A percentile compares a stretch with the other conserved stretches of the same genome.
Evolutionary conservation across 768 basidiomycete species (phyloP).

Genomic region (Neoboletus brunneissimus): DNA sequence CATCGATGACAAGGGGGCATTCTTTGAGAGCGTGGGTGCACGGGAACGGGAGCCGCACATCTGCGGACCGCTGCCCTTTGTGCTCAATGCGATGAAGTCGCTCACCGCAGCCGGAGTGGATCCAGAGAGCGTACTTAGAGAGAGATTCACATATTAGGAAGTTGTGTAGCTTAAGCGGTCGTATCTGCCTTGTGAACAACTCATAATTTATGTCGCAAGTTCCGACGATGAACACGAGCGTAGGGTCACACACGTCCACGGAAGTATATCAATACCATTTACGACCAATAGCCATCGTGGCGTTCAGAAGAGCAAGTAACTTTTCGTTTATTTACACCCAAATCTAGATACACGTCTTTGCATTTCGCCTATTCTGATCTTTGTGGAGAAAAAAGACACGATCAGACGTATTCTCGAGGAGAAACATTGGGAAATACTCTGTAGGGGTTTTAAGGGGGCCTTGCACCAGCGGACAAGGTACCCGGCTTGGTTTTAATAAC

Average conservation of each 20-base stretch:
- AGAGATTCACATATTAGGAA: slow-evolving; percentile 25
- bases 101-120: slow-evolving; percentile 23
- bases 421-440: not conserved
- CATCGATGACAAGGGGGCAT: slow-evolving; percentile 16
- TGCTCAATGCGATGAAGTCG: slow-evolving; percentile 22
- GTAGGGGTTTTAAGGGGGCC: slow-evolving; percentile 17
- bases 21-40: slow-evolving; percentile 21
- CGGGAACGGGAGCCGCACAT: slow-evolving; percentile 17
- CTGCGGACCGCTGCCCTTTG: slow-evolving; percentile 27
- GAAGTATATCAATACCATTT: not conserved
- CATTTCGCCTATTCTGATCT: not conserved
- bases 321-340: not conserved
- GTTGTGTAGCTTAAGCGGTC: not conserved
- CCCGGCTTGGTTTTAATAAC: slow-evolving; percentile 24
- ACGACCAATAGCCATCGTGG: not conserved
- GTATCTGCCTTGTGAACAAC: not conserved
- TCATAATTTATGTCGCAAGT: not conserved
- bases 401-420: not conserved
- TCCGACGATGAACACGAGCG: not conserved
- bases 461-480: slow-evolving; percentile 26
- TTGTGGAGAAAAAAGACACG: not conserved
- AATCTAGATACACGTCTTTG: not conserved
- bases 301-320: not conserved
- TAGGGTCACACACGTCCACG: not conserved
- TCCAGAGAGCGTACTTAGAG: slow-evolving; percentile 22